These are phyloP conservation scores for Penicillium goetzii DNA, from an alignment of 495 filamentous ascomycete genomes.

Conservation along the genomic window DNA sequence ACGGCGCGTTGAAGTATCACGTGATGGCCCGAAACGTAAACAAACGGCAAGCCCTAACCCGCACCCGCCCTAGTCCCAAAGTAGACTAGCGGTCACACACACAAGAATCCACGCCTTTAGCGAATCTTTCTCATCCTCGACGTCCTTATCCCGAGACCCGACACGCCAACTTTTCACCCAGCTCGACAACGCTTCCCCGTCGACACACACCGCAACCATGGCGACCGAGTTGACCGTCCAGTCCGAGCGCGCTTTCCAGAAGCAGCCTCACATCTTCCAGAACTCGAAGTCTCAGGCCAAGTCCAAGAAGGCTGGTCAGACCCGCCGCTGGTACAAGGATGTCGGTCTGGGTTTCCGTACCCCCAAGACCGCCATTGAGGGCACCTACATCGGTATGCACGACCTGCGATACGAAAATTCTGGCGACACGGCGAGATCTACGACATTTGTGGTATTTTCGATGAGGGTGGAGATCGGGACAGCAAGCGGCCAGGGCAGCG, in stretches of 20 bases:
- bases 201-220: slow-evolving; percentile 75
- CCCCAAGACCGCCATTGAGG: slow-evolving; percentile 96
- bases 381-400: slow-evolving; percentile 94
- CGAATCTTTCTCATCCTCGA: slow-evolving; percentile 51
- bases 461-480: slow-evolving; percentile 29
- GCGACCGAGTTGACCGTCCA: slow-evolving; percentile 98
- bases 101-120: slow-evolving; percentile 44
- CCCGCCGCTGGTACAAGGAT: slow-evolving; percentile 99
- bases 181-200: slow-evolving; percentile 48
- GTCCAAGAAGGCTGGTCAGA: slow-evolving; percentile 82
- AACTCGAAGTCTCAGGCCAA: slow-evolving; percentile 89
- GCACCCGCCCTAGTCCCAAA: slow-evolving; percentile 36
- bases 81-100: slow-evolving; percentile 47
- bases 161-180: slow-evolving; percentile 42
- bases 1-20: slow-evolving; percentile 41
- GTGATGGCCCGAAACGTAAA: slow-evolving; percentile 42
- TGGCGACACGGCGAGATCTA: slow-evolving; percentile 24
- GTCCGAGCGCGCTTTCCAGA: slow-evolving; percentile 97
- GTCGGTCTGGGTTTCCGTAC: slow-evolving; percentile 98
- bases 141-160: slow-evolving; percentile 35
- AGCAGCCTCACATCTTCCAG: slow-evolving; percentile 99
- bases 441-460: slow-evolving; percentile 30
- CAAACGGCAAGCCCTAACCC: slow-evolving; percentile 53
- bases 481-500: slow-evolving; percentile 11
- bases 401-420: slow-evolving; percentile 36